These are phyloP conservation scores for Penicillium riverlandense DNA, from an alignment of 495 filamentous ascomycete genomes.

Conservation along the genomic window DNA sequence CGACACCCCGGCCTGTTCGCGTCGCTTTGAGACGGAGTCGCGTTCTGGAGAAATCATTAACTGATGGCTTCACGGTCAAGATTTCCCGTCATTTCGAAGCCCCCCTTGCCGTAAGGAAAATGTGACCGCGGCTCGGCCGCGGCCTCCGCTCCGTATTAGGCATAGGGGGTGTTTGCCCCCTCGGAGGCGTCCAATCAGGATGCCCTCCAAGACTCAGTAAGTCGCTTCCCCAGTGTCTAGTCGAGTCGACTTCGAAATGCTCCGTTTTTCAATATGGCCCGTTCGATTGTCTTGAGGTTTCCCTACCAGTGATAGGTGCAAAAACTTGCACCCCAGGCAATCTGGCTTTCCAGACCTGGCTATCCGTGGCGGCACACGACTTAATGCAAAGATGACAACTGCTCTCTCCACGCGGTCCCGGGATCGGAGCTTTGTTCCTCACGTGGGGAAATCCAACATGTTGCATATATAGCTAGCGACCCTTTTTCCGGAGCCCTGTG, in stretches of 20 bases:
- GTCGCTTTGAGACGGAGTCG: too few species aligned
- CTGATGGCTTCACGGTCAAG: too few species aligned
- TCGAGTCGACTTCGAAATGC: too few species aligned
- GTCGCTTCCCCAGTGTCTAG: too few species aligned
- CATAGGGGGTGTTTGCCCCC: constrained; percentile 1
- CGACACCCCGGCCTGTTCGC: too few species aligned
- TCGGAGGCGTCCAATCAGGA: constrained; percentile 12
- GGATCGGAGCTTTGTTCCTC: neutral
- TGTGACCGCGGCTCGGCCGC: neutral
- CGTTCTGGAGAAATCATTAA: too few species aligned
- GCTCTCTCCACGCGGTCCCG: constrained; percentile 8
- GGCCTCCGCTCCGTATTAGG: neutral
- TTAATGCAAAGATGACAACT: constrained; percentile 2
- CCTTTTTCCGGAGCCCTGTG: neutral
- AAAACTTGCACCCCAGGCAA: neutral
- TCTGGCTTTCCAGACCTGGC: neutral
- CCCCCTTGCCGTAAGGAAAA: too few species aligned
- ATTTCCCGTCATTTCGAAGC: too few species aligned
- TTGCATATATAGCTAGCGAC: constrained; percentile 4
- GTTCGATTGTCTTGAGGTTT: too few species aligned
- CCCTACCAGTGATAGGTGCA: neutral
- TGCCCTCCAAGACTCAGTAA: constrained; percentile 7
- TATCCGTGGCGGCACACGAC: neutral
- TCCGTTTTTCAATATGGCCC: too few species aligned
- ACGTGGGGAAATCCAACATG: constrained; percentile 1